A percentile compares a stretch with the other conserved stretches of the same genome.
phyloP scores from a whole-genome alignment of 345 rosid species.

The Ceriops decandra region DNA sequence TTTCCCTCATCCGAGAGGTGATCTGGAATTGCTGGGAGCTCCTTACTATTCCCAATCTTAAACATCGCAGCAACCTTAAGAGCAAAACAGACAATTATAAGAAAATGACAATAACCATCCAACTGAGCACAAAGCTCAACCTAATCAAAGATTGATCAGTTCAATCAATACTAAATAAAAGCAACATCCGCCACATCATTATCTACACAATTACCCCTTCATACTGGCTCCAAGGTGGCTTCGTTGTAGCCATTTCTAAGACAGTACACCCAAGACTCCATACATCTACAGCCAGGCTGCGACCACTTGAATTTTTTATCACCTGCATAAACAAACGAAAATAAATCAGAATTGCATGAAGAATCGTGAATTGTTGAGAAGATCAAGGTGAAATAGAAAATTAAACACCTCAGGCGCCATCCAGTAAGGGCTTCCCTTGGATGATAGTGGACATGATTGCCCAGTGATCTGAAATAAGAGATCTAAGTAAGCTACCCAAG shows the following conservation, averaged over 20 bases:
- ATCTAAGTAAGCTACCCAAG: slow-evolving; percentile 5
- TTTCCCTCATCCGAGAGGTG: slow-evolving; percentile 61
- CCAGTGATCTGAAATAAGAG: slow-evolving; percentile 54
- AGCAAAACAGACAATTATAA: background rate
- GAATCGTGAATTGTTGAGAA: background rate
- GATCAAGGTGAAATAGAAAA: background rate
- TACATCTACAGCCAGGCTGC: slow-evolving; percentile 74
- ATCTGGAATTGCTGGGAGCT: slow-evolving; percentile 71
- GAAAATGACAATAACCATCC: no score
- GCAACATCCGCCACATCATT: no score
- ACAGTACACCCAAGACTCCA: slow-evolving; percentile 91
- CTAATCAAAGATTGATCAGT: slow-evolving; percentile 25
- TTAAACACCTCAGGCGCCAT: slow-evolving; percentile 78
- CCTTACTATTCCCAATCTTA: slow-evolving; percentile 75
- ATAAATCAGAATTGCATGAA: background rate
- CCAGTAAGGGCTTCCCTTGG: slow-evolving; percentile 87
- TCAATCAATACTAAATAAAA: background rate
- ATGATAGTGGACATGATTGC: slow-evolving; percentile 69
- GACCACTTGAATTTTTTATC: slow-evolving; percentile 54
- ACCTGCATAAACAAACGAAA: slow-evolving; percentile 38
- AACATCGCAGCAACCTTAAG: slow-evolving; percentile 56
- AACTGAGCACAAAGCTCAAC: background rate
- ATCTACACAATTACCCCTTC: slow-evolving; percentile 44
- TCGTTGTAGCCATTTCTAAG: slow-evolving; percentile 79
- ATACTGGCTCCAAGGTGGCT: slow-evolving; percentile 81